Percentiles rank a stretch among this genome's conserved stretches.
Conservation (phyloP, 345 rosid genomes). For the Rhizophora mangle region DNA sequence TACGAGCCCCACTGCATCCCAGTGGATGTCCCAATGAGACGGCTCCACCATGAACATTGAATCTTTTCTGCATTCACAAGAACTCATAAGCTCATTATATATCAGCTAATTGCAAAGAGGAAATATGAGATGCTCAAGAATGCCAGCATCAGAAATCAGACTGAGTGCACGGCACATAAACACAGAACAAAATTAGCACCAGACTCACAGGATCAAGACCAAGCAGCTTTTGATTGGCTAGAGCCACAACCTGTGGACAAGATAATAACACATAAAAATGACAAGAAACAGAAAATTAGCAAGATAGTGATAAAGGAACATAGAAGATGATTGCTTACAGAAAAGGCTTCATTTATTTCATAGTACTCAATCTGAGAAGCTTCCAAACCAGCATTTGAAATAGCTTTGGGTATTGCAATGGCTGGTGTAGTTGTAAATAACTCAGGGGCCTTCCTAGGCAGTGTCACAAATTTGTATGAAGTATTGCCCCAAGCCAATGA, state of each 20-base stretch:
- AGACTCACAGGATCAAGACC: conserved; percentile 26
- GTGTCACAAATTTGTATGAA: not conserved
- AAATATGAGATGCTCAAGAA: not conserved
- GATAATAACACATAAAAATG: not conserved
- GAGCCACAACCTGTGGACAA: conserved; percentile 31
- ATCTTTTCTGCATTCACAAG: conserved; percentile 17
- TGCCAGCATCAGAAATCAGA: not conserved
- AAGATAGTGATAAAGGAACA: not conserved
- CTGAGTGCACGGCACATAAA: not conserved
- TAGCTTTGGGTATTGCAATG: conserved; percentile 34
- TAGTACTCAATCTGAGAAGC: conserved; percentile 27
- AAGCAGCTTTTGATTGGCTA: conserved; percentile 31
- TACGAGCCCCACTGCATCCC: conserved; percentile 35
- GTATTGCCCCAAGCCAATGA: not conserved
- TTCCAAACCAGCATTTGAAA: conserved; percentile 31
- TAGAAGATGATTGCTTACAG: conserved; percentile 19
- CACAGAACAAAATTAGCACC: not conserved
- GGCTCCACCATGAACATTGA: conserved; percentile 34
- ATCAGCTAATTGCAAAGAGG: not conserved
- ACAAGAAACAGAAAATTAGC: not conserved
- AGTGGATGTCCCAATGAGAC: conserved; percentile 36
- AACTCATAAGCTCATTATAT: not conserved
- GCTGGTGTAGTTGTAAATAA: conserved; percentile 33
- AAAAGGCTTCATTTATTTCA: conserved; percentile 37
- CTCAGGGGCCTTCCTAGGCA: conserved; percentile 22